A percentile compares a stretch with the other conserved stretches of the same genome.
These are phyloP conservation scores for Candida taoyuanica DNA, from an alignment of 805 yeast species.

Conservation along the genomic window DNA sequence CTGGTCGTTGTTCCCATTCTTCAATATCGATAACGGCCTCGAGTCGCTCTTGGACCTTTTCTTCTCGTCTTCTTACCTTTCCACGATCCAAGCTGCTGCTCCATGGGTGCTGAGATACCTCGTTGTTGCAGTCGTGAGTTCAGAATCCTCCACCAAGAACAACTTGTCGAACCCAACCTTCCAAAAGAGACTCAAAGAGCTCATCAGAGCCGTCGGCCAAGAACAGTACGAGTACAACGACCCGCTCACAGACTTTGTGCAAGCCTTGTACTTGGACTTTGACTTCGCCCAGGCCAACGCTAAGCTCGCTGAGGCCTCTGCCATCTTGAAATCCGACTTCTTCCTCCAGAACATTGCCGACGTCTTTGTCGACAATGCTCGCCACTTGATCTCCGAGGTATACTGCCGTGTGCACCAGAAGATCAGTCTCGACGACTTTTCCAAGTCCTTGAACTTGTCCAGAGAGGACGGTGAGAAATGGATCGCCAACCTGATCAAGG, in stretches of 20 bases:
- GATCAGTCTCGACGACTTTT: constrained; percentile 42
- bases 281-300: constrained; percentile 51
- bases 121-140: constrained; percentile 51
- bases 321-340: constrained; percentile 49
- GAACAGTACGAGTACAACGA: constrained; percentile 63
- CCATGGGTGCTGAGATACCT: constrained; percentile 70
- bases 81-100: constrained; percentile 64
- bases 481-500: constrained; percentile 46
- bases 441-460: constrained; percentile 39
- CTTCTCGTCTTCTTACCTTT: constrained; percentile 54
- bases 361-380: constrained; percentile 41
- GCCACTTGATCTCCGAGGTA: constrained; percentile 48
- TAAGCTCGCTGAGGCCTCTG: constrained; percentile 44
- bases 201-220: constrained; percentile 52
- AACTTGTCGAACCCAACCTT: constrained; percentile 30
- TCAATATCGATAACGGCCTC: constrained; percentile 46
- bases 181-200: constrained; percentile 54
- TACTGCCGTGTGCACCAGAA: constrained; percentile 50
- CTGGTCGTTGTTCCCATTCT: constrained; percentile 63
- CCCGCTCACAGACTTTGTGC: constrained; percentile 55
- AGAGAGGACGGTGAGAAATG: constrained; percentile 47
- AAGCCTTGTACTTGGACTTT: constrained; percentile 51
- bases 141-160: constrained; percentile 28
- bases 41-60: constrained; percentile 54
- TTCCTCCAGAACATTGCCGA: constrained; percentile 43